Base-by-base conservation (phyloP, 139 green algal species). In the Limnomonas spitsbergensis region DNA sequence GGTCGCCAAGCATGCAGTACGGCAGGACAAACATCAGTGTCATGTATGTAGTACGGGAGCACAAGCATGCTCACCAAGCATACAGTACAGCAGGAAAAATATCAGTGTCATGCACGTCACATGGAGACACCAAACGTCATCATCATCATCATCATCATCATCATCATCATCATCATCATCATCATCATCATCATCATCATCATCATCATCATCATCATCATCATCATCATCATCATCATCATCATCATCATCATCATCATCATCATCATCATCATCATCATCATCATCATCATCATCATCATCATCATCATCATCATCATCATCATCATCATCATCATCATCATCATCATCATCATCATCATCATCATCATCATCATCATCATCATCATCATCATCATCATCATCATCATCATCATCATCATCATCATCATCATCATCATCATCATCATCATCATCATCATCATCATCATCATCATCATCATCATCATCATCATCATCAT, bases 111-210 rank as follows among this genome's bases (percentile, higher is more conserved):
- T 70, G 20, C 14, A 14, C 61, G 32, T 70, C 61, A 70, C 47
- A 14, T 61, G 47, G 47, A 29, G 47, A n/a, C n/a, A n/a, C n/a
- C n/a, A n/a, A n/a, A n/a, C n/a, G n/a, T 56, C 47, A 56, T 56
- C 47, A 56, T 56, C 47, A 56, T 56, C 47, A 56, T 56, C 47
- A 56, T 56, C 47, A 56, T 56, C 47, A 56, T 56, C 47, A 56
- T 56, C 47, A 56, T 56, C 47, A 56, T 56, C 47, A 56, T 56
- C 47, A 56, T 56, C 47, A 56, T 56, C 47, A 56, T 56, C 47
- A 56, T 56, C 47, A 56, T 56, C 47, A 56, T 56, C 47, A 56
- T 56, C 47, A 56, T 56, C 47, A 56, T 56, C 47, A 56, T 56
- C 47, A 56, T 56, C 47, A 56, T 56, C 47, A 56, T 56, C 47